Conservation (phyloP, 2,329 filamentous ascomycete genomes). For the Trichophyton verrucosum region DNA sequence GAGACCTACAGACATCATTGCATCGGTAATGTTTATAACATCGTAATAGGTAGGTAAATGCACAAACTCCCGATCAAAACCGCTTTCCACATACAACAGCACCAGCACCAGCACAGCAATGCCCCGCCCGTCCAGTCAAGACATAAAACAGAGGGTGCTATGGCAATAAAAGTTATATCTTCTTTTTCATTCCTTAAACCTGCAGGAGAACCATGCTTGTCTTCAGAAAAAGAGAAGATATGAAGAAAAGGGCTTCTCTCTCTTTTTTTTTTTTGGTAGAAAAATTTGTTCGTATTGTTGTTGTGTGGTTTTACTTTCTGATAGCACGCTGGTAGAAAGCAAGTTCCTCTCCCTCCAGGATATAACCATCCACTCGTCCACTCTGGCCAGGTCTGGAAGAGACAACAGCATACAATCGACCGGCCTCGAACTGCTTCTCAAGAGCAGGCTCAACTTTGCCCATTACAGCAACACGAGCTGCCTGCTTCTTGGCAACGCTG, state of each 20-base stretch:
- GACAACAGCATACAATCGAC: slow-evolving; percentile 89
- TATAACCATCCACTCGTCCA: slow-evolving; percentile 91
- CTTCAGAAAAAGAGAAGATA: slow-evolving; percentile 11
- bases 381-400: slow-evolving; percentile 92
- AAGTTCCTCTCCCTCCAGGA: slow-evolving; percentile 98
- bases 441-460: slow-evolving; percentile 90
- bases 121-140: background rate
- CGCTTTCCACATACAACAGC: slow-evolving; percentile 14
- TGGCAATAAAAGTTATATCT: background rate
- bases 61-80: slow-evolving; percentile 23
- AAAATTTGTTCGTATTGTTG: slow-evolving; percentile 6
- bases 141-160: background rate
- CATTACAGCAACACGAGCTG: slow-evolving; percentile 61
- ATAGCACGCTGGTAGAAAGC: slow-evolving; percentile 99
- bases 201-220: slow-evolving; percentile 18
- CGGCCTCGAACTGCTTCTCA: slow-evolving; percentile 99
- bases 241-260: slow-evolving; percentile 3
- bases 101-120: background rate
- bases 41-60: slow-evolving; percentile 17
- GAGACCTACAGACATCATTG: slow-evolving; percentile 30
- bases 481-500: slow-evolving; percentile 92
- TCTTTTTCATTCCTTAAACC: background rate
- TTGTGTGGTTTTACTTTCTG: slow-evolving; percentile 67
- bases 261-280: slow-evolving; percentile 14
- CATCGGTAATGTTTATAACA: slow-evolving; percentile 18